Percentiles rank a stretch among this genome's conserved stretches.
phyloP scores from a whole-genome alignment of 2,329 filamentous ascomycete genomes.

The Trichoderma asperellum region DNA sequence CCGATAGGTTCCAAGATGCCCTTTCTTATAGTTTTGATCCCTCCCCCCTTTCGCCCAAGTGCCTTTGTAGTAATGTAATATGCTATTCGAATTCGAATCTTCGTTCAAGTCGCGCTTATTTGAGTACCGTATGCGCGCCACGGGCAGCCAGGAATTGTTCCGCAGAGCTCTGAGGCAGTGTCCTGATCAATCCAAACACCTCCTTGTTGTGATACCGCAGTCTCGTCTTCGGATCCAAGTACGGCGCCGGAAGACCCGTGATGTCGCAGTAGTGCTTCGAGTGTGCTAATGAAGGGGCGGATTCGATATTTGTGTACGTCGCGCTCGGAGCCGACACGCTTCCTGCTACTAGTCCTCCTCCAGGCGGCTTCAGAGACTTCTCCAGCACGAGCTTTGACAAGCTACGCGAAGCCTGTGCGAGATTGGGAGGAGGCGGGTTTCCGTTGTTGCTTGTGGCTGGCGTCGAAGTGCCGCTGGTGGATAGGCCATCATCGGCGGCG shows the following conservation, averaged over 20 bases:
- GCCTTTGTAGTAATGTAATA: not conserved
- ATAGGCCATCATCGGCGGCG: conserved; percentile 55
- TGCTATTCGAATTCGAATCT: not conserved
- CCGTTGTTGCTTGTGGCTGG: conserved; percentile 50
- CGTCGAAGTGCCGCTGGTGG: conserved; percentile 62
- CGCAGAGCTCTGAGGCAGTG: conserved; percentile 76
- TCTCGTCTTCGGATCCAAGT: conserved; percentile 92
- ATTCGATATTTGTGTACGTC: conserved; percentile 97
- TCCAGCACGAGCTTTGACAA: conserved; percentile 87
- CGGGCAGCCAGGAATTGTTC: conserved; percentile 89
- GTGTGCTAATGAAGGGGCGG: conserved; percentile 83
- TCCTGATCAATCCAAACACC: conserved; percentile 82
- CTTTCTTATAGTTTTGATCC: not conserved
- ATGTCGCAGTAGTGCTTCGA: conserved; percentile 94
- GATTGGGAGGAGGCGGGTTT: conserved; percentile 64
- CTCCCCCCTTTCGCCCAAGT: not conserved
- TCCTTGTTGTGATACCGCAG: conserved; percentile 92
- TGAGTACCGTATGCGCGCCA: conserved; percentile 90
- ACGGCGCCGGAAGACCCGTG: conserved; percentile 87
- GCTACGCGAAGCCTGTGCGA: conserved; percentile 86
- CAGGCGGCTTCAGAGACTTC: conserved; percentile 63
- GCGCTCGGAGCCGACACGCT: conserved; percentile 63
- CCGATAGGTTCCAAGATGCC: conserved; percentile 3
- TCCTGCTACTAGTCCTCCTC: conserved; percentile 22
- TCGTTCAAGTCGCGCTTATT: conserved; percentile 57